Evolutionary conservation across 176 grass and related monocot genomes (phyloP), one percentile per base, ranked within the genome.

Genomic region (Rhynchospora breviuscula): DNA sequence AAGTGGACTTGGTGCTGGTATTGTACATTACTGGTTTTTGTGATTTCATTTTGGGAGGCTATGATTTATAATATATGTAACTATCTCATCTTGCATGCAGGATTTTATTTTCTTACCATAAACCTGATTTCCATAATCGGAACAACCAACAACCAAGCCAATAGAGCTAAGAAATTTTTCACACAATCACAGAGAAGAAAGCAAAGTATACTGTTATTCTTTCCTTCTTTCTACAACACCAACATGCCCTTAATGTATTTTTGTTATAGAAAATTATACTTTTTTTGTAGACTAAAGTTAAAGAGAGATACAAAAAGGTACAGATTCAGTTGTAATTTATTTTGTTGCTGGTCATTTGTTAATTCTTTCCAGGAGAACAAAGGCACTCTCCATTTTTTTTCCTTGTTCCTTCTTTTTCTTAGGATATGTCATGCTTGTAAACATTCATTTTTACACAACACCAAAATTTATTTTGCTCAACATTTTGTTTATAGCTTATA

Each of bases 211-310:
- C 15, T 69, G 13, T 44, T 29, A 17, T 12, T 57, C 25, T n/a
- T 44, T 18, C 7, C 8, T 40, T 63, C 57, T 21, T 80, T 82
- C 13, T 82, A 31, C 21, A 67, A 33, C 46, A 51, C 44, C 19
- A 68, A 23, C 33, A 60, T 60, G 8, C 53, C 5, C 6, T 33
- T 45, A 44, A 59, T 66, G 10, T 81, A 44, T 54, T 49, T 49
- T 66, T 81, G 22, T 82, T 29, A 66, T 29, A 45, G 59, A 80
- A 79, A 79, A 79, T 59, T 60, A 79, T 79, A 81, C 18, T 47
- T 64, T 0, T 58, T 79, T 64, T 81, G 59, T 81, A 63, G 62
- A 65, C 62, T 26, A 81, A 56, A 22, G 49, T 56, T 35, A 54
- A 79, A 47, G 19, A 40, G 59, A 57, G 58, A 63, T 48, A 49